Evolutionary conservation across 768 basidiomycete species (phyloP).

Genomic region (Russula abietina): DNA sequence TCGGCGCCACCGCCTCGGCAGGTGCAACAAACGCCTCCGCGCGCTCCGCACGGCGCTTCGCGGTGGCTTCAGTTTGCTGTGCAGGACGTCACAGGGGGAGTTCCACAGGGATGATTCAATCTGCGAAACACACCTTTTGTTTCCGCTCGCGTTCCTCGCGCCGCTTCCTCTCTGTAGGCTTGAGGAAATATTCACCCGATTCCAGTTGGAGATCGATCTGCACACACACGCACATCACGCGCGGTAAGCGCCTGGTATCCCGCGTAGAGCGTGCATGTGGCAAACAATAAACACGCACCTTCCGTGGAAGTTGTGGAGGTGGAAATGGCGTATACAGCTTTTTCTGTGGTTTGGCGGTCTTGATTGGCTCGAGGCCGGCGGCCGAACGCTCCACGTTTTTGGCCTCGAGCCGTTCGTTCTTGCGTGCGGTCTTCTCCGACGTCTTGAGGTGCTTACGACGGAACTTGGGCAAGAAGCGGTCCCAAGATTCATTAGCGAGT

Average conservation of each 20-base stretch:
- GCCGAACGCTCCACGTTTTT: constrained; percentile 60
- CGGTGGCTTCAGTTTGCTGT: constrained; percentile 75
- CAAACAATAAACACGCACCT: constrained; percentile 43
- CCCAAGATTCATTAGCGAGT: constrained; percentile 90
- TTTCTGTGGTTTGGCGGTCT: constrained; percentile 53
- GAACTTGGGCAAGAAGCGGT: constrained; percentile 95
- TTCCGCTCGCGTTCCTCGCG: constrained; percentile 64
- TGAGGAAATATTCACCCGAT: constrained; percentile 97
- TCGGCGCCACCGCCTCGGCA: constrained; percentile 63
- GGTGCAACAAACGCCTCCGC: constrained; percentile 88
- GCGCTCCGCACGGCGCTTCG: constrained; percentile 68
- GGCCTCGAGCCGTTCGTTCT: constrained; percentile 63
- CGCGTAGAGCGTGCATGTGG: not conserved
- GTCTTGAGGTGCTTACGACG: constrained; percentile 88
- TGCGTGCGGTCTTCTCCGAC: constrained; percentile 87
- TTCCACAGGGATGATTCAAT: too few relatives aligned
- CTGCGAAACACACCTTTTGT: constrained; percentile 53
- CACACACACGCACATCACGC: not conserved
- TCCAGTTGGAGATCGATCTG: constrained; percentile 92
- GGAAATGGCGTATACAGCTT: constrained; percentile 99
- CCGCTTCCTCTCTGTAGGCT: constrained; percentile 76
- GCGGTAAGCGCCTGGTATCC: not conserved
- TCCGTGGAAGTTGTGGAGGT: constrained; percentile 86
- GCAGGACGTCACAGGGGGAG: not conserved
- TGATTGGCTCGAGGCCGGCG: constrained; percentile 52